These are phyloP conservation scores for Tarenaya hassleriana DNA, from an alignment of 345 rosid genomes.

Conservation along the genomic window DNA sequence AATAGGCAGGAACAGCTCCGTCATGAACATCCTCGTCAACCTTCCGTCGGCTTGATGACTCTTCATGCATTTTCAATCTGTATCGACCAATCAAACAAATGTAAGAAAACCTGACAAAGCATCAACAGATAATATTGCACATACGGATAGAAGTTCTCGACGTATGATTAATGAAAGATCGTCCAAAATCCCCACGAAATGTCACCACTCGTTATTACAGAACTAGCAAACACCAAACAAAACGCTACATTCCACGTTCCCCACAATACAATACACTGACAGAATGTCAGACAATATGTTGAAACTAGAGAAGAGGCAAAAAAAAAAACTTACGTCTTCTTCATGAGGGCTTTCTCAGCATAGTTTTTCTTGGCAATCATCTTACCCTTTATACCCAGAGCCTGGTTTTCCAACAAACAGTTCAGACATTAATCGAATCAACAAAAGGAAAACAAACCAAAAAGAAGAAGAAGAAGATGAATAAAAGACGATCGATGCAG, in stretches of 20 bases:
- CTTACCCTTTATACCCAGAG: conserved; percentile 76
- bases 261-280: too few relatives aligned
- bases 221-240: not conserved
- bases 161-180: too few relatives aligned
- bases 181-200: too few relatives aligned
- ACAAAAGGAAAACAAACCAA: not conserved
- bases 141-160: too few relatives aligned
- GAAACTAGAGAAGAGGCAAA: not conserved
- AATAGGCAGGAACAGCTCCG: conserved; percentile 93
- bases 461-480: too few relatives aligned
- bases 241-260: too few relatives aligned
- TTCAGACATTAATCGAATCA: not conserved
- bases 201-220: not conserved
- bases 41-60: conserved; percentile 74
- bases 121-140: not conserved
- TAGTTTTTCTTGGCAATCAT: conserved; percentile 69
- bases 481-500: not conserved
- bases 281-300: too few relatives aligned
- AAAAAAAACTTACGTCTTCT: conserved; percentile 50
- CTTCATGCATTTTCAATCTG: conserved; percentile 92
- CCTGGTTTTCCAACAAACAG: conserved; percentile 23
- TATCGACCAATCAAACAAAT: not conserved
- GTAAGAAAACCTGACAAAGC: not conserved
- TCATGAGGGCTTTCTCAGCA: conserved; percentile 71
- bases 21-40: conserved; percentile 79